phyloP scores from a whole-genome alignment of 2,329 filamentous ascomycete species.

The Phoma sp. region DNA sequence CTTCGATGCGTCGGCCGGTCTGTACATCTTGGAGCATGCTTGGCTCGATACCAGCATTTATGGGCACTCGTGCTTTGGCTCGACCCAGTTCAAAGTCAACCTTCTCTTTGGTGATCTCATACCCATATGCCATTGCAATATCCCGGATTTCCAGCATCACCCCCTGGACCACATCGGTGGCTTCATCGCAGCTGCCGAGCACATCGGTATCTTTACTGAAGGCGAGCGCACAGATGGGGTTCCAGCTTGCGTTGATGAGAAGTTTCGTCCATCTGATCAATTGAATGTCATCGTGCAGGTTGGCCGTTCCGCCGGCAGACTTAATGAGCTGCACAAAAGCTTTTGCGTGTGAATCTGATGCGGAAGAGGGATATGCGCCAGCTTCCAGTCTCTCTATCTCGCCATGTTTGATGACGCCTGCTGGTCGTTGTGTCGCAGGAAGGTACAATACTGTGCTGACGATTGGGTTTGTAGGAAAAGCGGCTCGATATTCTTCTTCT shows the following conservation, averaged over 20 bases:
- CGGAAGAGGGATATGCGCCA: constrained; percentile 55
- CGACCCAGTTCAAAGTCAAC: constrained; percentile 48
- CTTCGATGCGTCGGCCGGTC: constrained; percentile 52
- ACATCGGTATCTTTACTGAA: constrained; percentile 60
- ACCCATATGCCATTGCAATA: constrained; percentile 51
- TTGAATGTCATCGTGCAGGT: constrained; percentile 62
- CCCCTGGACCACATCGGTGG: constrained; percentile 46
- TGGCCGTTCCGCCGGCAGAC: constrained; percentile 53
- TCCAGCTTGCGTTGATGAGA: constrained; percentile 66
- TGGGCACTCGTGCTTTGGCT: constrained; percentile 45
- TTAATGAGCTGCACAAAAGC: constrained; percentile 52
- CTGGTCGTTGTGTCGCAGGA: constrained; percentile 57
- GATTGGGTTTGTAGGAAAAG: constrained; percentile 60
- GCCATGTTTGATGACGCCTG: constrained; percentile 55
- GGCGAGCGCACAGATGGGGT: constrained; percentile 64
- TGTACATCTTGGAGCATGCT: constrained; percentile 59
- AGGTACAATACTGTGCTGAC: constrained; percentile 64
- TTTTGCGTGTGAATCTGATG: constrained; percentile 21
- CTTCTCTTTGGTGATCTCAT: constrained; percentile 46
- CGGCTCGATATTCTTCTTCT: constrained; percentile 59
- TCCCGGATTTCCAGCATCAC: constrained; percentile 55
- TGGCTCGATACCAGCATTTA: constrained; percentile 51
- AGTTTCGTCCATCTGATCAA: constrained; percentile 66
- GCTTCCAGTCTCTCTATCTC: constrained; percentile 58
- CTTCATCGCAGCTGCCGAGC: constrained; percentile 50